A percentile compares a stretch with the other conserved stretches of the same genome.
Conservation (phyloP, 176 grass and related monocot genomes). For the Melocanna baccifera region DNA sequence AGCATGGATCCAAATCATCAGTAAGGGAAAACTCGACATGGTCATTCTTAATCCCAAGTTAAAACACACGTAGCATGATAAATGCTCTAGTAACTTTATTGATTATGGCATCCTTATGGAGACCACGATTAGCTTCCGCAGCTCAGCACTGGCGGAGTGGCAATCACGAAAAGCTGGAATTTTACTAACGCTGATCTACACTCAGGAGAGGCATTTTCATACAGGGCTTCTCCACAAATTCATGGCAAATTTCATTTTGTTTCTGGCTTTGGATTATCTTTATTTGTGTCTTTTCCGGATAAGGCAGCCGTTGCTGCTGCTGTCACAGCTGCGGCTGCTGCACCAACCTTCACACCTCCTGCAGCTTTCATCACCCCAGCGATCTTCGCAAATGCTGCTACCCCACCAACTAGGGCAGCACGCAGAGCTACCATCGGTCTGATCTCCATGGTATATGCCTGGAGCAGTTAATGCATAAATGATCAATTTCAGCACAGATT, state of each 20-base stretch:
- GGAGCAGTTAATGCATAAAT: not conserved
- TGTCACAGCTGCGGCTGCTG: conserved; percentile 69
- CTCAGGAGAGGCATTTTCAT: not conserved
- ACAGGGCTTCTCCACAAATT: not conserved
- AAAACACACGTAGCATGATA: conserved; percentile 33
- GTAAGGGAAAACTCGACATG: not conserved
- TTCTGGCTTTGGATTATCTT: conserved; percentile 38
- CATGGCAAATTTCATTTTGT: conserved; percentile 38
- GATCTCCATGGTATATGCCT: conserved; percentile 61
- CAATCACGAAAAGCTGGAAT: not conserved
- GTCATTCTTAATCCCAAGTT: conserved; percentile 17
- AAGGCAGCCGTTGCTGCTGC: conserved; percentile 64
- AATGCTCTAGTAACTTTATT: conserved; percentile 6
- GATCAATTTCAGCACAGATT: conserved; percentile 10
- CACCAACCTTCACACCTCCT: conserved; percentile 68
- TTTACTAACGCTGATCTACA: not conserved
- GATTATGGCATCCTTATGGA: not conserved
- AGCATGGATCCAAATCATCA: not conserved
- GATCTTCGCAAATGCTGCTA: conserved; percentile 79
- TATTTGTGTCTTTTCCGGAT: conserved; percentile 48
- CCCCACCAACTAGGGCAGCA: conserved; percentile 76
- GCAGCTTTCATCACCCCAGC: conserved; percentile 77
- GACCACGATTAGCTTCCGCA: not conserved
- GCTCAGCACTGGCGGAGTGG: not conserved
- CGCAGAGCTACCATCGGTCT: conserved; percentile 81